Percentiles rank a stretch among this genome's conserved stretches.
Conservation (phyloP, 345 rosid species). For the Populus simonii region DNA sequence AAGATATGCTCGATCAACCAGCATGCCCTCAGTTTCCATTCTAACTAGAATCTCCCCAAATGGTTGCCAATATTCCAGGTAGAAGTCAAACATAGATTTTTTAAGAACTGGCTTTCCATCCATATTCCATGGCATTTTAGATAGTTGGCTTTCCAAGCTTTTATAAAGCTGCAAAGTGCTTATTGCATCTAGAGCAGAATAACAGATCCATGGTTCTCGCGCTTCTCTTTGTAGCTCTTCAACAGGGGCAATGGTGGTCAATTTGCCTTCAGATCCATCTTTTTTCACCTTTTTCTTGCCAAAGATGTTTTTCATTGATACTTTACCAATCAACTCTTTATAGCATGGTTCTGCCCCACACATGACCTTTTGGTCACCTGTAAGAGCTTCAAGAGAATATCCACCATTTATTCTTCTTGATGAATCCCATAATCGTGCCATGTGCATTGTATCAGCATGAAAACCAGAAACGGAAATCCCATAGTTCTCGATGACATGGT, state of each 20-base stretch:
- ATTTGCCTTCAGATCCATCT: constrained; percentile 89
- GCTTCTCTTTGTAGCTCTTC: constrained; percentile 84
- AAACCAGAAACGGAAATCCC: constrained; percentile 77
- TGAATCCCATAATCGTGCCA: constrained; percentile 96
- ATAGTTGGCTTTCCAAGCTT: constrained; percentile 57
- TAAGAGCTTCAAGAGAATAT: constrained; percentile 94
- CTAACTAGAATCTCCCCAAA: constrained; percentile 83
- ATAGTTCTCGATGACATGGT: constrained; percentile 75
- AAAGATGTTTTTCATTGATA: constrained; percentile 85
- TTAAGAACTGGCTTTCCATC: constrained; percentile 44
- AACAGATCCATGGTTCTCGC: constrained; percentile 72
- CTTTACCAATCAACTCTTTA: constrained; percentile 69
- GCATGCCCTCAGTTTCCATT: constrained; percentile 92
- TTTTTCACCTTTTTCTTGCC: constrained; percentile 76
- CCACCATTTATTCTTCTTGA: constrained; percentile 78
- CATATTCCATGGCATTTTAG: constrained; percentile 51
- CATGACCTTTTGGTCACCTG: constrained; percentile 63
- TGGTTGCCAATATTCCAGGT: constrained; percentile 69
- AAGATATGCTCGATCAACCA: constrained; percentile 77
- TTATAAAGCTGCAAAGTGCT: constrained; percentile 81
- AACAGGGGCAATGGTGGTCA: constrained; percentile 60
- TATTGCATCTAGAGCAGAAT: constrained; percentile 91
- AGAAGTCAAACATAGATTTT: constrained; percentile 71
- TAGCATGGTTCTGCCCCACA: constrained; percentile 32
- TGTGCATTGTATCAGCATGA: constrained; percentile 98